Evolutionary conservation across 106 monocot genomes (phyloP).

Genomic region (Chionographis japonica): DNA sequence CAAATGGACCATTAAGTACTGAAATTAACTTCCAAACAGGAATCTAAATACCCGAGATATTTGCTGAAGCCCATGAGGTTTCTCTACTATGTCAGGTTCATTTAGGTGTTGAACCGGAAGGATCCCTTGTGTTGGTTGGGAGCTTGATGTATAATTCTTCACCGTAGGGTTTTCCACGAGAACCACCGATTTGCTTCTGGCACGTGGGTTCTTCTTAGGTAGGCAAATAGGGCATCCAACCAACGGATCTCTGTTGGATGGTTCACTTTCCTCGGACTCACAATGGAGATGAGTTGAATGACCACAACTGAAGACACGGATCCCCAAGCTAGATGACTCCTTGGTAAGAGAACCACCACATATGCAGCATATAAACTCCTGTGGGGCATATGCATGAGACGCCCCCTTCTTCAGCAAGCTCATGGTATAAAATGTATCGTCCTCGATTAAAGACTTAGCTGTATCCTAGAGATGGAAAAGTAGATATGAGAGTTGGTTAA

Average conservation of each 20-base stretch:
- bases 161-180: conserved; percentile 50
- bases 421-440: conserved; percentile 88
- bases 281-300: conserved; percentile 90
- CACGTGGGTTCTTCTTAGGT: conserved; percentile 46
- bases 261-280: conserved; percentile 60
- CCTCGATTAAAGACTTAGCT: conserved; percentile 93
- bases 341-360: conserved; percentile 77
- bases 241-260: conserved; percentile 11
- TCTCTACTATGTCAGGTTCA: conserved; percentile 70
- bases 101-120: conserved; percentile 37
- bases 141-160: conserved; percentile 14
- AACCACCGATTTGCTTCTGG: conserved; percentile 30
- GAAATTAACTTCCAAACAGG: not conserved
- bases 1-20: not conserved
- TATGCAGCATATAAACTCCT: conserved; percentile 62
- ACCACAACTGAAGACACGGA: conserved; percentile 84
- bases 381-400: conserved; percentile 79
- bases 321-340: conserved; percentile 35
- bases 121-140: conserved; percentile 14
- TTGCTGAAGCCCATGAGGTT: conserved; percentile 52
- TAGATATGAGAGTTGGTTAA: not conserved
- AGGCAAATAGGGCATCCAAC: conserved; percentile 69
- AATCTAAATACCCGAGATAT: conserved; percentile 55
- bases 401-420: conserved; percentile 81
- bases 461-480: conserved; percentile 47